phyloP scores from a whole-genome alignment of 441 rosid species.

The Melastoma candidum region DNA sequence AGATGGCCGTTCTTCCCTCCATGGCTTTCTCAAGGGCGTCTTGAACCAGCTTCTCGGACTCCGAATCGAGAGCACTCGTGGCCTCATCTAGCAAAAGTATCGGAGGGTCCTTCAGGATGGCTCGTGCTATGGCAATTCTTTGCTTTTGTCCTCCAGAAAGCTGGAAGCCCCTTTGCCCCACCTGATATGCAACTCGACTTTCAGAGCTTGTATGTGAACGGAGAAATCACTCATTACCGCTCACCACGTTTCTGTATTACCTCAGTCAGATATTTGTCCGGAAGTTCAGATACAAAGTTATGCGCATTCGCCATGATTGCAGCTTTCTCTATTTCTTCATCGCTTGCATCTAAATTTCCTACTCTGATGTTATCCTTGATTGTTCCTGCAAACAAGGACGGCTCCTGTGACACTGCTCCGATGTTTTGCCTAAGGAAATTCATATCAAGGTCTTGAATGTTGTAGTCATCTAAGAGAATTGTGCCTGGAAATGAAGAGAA shows the following conservation, averaged over 20 bases:
- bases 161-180: constrained; percentile 61
- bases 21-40: constrained; percentile 53
- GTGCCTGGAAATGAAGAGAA: constrained; percentile 24
- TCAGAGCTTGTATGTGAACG: no score
- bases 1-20: constrained; percentile 51
- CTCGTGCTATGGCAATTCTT: constrained; percentile 60
- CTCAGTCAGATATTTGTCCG: constrained; percentile 47
- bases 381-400: constrained; percentile 49
- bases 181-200: constrained; percentile 20
- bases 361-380: constrained; percentile 51
- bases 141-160: constrained; percentile 68
- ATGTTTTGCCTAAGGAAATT: constrained; percentile 41
- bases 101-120: constrained; percentile 54
- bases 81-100: constrained; percentile 65
- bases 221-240: no score
- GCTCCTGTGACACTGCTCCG: constrained; percentile 60
- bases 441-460: constrained; percentile 47
- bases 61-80: constrained; percentile 61
- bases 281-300: constrained; percentile 44
- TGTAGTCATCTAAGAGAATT: constrained; percentile 37
- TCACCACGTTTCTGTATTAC: no score
- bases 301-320: constrained; percentile 56
- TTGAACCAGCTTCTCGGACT: constrained; percentile 56
- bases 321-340: constrained; percentile 36
- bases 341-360: constrained; percentile 47